Evolutionary conservation across 371 early-diverging fungal genomes (phyloP), one percentile per base, ranked within the genome.

Genomic region (Mucor saturninus): DNA sequence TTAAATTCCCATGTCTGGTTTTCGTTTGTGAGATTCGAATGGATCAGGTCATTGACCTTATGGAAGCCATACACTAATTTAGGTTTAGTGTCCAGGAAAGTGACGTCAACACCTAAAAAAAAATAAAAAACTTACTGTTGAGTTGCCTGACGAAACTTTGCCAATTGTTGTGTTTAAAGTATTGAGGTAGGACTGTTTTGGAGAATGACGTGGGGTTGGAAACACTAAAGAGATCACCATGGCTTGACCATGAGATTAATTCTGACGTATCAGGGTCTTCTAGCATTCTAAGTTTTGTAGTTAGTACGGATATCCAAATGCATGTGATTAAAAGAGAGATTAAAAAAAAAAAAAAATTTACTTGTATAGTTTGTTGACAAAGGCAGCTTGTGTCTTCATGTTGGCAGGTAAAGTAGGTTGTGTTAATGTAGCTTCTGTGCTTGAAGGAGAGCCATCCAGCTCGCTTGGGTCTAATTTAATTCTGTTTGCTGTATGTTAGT

Each of bases 111-210:
- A 21, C 21, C 21, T 21, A 21, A 21, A 21, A 21, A 21, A 21
- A 21, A 21, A 21, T 21, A 0, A 21, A 21, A 1, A 21, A 38
- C 35, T 67, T 76, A 81, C 81, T 91, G 73, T 95, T 95, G 10
- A 94, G 78, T 74, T 94, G 95, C 42, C 94, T 82, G 10, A 94
- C 90, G 81, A 95, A 95, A 52, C 89, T 89, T 57, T 89, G 87
- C 80, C 91, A 88, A 68, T 95, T 94, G 67, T 86, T 91, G 77
- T 95, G 93, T 69, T 92, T 94, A 73, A 93, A 95, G 72, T 91
- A 88, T 54, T 84, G 87, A 9, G 93, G 91, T 50, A 96, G 63
- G 0, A 84, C 79, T 3, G 66, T 62, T 53, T 80, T 84, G 35
- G 82, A 80, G 40, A 84, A 84, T n/a, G 72, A 59, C 0, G 87